Evolutionary conservation across 2,329 filamentous ascomycete genomes (phyloP).

Genomic region (Incumbomyces delicatus): DNA sequence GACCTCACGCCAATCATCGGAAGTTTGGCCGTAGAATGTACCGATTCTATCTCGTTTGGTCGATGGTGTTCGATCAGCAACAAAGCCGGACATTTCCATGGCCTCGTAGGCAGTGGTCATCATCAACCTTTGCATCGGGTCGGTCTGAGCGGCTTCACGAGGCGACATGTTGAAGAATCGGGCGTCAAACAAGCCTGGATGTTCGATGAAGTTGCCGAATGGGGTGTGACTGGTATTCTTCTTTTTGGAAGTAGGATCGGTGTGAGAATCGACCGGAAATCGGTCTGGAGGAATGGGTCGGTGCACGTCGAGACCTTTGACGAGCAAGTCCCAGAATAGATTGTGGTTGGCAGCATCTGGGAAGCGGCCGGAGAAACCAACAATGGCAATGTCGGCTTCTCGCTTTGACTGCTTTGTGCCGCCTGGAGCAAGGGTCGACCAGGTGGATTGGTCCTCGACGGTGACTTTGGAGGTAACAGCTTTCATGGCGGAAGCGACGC

Average conservation of each 20-base stretch:
- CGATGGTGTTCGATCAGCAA: slow-evolving; percentile 60
- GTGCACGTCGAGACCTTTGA: slow-evolving; percentile 66
- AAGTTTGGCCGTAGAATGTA: slow-evolving; percentile 65
- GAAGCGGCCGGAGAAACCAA: slow-evolving; percentile 72
- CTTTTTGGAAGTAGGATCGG: slow-evolving; percentile 60
- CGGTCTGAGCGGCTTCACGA: slow-evolving; percentile 67
- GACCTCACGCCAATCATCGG: slow-evolving; percentile 67
- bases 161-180: slow-evolving; percentile 83
- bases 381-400: slow-evolving; percentile 68
- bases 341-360: slow-evolving; percentile 63
- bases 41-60: slow-evolving; percentile 57
- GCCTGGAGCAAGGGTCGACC: slow-evolving; percentile 25
- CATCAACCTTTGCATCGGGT: slow-evolving; percentile 70
- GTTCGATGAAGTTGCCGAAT: slow-evolving; percentile 65
- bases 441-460: slow-evolving; percentile 30
- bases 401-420: slow-evolving; percentile 31
- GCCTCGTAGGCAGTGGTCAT: slow-evolving; percentile 72
- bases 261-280: slow-evolving; percentile 64
- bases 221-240: slow-evolving; percentile 70
- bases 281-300: slow-evolving; percentile 51
- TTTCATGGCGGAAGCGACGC: slow-evolving; percentile 45
- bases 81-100: slow-evolving; percentile 69
- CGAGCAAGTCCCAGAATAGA: slow-evolving; percentile 64
- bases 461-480: slow-evolving; percentile 23
- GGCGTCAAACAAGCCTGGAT: slow-evolving; percentile 70